These are phyloP conservation scores for Pterulicium gracile DNA, from an alignment of 1,284 basidiomycete genomes.

Conservation along the genomic window DNA sequence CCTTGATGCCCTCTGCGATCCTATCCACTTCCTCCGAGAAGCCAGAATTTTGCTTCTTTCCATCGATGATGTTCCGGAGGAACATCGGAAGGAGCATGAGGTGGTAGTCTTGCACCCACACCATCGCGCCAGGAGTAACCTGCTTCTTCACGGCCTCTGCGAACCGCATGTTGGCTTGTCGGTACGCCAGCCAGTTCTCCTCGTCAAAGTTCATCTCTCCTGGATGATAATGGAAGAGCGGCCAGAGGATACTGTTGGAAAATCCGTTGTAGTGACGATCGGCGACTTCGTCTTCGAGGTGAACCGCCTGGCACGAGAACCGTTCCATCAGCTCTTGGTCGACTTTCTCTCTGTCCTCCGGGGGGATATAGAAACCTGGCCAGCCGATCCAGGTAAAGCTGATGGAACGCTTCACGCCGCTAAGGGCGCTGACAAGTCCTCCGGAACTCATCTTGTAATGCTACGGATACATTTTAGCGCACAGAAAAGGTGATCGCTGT, in stretches of 20 bases:
- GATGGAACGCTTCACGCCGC: conserved; percentile 94
- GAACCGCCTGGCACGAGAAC: conserved; percentile 96
- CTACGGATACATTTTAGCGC: too few species aligned
- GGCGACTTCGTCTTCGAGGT: conserved; percentile 94
- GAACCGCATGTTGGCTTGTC: conserved; percentile 93
- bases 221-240: conserved; percentile 97
- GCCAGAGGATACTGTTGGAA: conserved; percentile 99
- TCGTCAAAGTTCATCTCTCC: conserved; percentile 99
- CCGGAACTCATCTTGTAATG: conserved; percentile 97
- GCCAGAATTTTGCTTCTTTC: conserved; percentile 39
- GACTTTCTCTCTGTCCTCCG: conserved; percentile 76
- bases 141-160: conserved; percentile 80
- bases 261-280: conserved; percentile 99
- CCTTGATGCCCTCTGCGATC: conserved; percentile 68
- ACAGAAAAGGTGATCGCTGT: too few species aligned
- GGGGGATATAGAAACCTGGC: conserved; percentile 85
- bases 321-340: conserved; percentile 87
- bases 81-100: conserved; percentile 97
- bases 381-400: conserved; percentile 95
- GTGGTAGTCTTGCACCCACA: conserved; percentile 99
- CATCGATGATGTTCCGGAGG: conserved; percentile 81
- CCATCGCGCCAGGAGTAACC: conserved; percentile 80
- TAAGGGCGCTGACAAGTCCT: conserved; percentile 88
- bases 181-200: conserved; percentile 95
- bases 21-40: conserved; percentile 53